Evolutionary conservation across 345 rosid genomes (phyloP).

Genomic region (Moricandia arvensis): DNA sequence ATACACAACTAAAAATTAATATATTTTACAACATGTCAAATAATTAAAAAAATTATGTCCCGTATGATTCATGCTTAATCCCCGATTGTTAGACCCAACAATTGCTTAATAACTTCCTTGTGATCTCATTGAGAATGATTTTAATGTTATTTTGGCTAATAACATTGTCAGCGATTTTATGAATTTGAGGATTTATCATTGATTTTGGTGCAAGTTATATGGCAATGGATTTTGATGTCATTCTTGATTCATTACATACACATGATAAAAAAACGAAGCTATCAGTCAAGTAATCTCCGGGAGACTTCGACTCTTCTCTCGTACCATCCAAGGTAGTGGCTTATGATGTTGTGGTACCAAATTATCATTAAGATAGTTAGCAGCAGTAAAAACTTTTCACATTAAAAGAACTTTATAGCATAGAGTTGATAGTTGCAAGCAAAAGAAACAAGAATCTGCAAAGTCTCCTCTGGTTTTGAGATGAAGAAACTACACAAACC

Average conservation of each 20-base stretch:
- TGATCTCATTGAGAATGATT: neutral
- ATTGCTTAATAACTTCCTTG: neutral
- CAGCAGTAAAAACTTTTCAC: conserved; percentile 1
- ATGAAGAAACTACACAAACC: conserved; percentile 26
- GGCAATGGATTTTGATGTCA: neutral
- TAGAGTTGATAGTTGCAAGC: conserved; percentile 16
- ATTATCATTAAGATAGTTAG: neutral
- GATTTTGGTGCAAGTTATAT: neutral
- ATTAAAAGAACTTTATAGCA: conserved; percentile 16
- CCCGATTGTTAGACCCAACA: no score
- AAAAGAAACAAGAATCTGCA: conserved; percentile 29
- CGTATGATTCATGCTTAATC: no score
- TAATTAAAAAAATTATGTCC: no score
- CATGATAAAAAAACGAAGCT: neutral
- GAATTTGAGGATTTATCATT: neutral
- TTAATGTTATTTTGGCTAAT: neutral
- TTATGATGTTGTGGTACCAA: conserved; percentile 1
- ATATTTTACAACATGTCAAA: no score
- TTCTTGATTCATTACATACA: neutral
- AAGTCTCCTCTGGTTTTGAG: conserved; percentile 23
- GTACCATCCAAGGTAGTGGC: conserved; percentile 1
- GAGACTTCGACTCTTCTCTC: neutral
- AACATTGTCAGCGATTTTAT: neutral
- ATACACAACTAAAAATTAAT: no score
- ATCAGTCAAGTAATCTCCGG: neutral